Conservation (phyloP, 495 filamentous ascomycete genomes). For the Pyrenopolyporus hunteri region DNA sequence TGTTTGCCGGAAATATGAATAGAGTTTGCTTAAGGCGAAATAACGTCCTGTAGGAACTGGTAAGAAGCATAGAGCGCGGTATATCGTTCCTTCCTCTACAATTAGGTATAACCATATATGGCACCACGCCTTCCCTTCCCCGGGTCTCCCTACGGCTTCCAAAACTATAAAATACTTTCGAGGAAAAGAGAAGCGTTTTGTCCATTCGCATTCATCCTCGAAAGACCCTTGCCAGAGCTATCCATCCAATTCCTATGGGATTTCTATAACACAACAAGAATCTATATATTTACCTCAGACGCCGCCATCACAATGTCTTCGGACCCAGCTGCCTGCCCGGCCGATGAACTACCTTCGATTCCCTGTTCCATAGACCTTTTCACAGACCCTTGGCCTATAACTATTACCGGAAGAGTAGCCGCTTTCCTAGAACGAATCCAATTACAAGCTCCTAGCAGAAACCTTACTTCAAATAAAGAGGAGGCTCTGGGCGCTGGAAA, state of each 20-base stretch:
- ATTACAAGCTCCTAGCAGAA: constrained; percentile 1
- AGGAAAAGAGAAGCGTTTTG: no score
- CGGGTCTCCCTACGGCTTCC: no score
- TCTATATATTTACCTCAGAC: background rate
- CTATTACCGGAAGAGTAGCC: background rate
- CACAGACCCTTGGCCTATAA: background rate
- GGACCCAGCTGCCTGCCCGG: background rate
- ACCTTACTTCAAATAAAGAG: background rate
- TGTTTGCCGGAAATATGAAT: no score
- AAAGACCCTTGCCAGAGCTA: background rate
- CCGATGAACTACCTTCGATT: constrained; percentile 5
- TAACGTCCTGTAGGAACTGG: no score
- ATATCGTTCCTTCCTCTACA: background rate
- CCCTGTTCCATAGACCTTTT: constrained; percentile 20
- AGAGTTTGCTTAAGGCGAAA: background rate
- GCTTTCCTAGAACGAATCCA: constrained; percentile 2
- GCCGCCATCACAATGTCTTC: background rate
- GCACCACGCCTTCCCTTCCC: background rate
- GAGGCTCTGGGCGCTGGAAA: background rate
- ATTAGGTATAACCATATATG: background rate
- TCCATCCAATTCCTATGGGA: background rate
- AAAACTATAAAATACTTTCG: no score
- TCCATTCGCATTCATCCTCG: background rate
- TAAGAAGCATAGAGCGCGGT: no score
- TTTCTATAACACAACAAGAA: no score